These are phyloP conservation scores for Quercus bicolor DNA, from an alignment of 306 rosid species.

Conservation along the genomic window DNA sequence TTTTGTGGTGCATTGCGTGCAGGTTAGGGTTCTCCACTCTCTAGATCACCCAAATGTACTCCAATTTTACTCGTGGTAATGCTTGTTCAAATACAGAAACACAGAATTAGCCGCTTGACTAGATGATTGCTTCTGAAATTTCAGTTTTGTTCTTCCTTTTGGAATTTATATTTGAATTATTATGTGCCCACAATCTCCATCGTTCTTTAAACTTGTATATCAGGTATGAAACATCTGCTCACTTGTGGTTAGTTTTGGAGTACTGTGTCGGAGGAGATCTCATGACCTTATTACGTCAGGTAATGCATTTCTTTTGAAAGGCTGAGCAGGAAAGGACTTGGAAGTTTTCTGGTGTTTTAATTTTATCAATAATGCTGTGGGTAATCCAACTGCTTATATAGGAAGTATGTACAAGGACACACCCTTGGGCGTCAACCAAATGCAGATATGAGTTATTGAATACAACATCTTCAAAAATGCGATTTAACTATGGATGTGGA, in stretches of 20 bases:
- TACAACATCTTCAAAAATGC: neutral
- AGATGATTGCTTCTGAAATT: neutral
- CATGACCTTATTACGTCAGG: slow-evolving; percentile 85
- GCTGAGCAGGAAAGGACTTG: slow-evolving; percentile 8
- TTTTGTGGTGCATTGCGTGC: slow-evolving; percentile 14
- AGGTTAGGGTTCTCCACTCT: slow-evolving; percentile 95
- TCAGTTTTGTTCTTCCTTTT: neutral
- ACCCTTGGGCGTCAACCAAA: neutral
- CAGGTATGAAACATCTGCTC: slow-evolving; percentile 99
- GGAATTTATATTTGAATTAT: neutral
- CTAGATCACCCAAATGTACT: slow-evolving; percentile 76
- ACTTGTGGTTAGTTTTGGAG: slow-evolving; percentile 93
- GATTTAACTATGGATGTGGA: neutral
- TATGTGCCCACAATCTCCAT: too few species aligned
- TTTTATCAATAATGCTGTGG: neutral
- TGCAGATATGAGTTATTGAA: neutral
- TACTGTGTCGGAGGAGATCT: slow-evolving; percentile 96
- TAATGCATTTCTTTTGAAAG: slow-evolving; percentile 18
- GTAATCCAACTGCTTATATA: neutral
- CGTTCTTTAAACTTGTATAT: slow-evolving; percentile 1
- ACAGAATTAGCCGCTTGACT: neutral
- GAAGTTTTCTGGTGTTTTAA: neutral
- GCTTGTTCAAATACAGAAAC: neutral
- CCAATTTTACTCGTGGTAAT: slow-evolving; percentile 75
- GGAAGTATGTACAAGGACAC: neutral